A percentile compares a stretch with the other conserved stretches of the same genome.
Conservation (phyloP, 495 filamentous ascomycete genomes). For the Aspergillus conjunctus region DNA sequence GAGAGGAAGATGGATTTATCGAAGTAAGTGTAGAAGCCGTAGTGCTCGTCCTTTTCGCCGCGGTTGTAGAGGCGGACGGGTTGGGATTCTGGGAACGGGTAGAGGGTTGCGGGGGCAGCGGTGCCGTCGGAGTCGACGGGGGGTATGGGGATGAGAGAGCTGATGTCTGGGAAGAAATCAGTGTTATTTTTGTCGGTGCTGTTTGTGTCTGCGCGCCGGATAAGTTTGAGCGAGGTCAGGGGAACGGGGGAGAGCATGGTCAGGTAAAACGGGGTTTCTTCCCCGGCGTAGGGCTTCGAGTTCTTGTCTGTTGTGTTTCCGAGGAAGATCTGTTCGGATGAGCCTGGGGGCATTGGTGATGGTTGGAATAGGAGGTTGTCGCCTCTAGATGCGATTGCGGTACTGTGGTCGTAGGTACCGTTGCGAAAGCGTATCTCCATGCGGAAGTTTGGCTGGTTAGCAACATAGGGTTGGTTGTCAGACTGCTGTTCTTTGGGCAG, state of each 20-base stretch:
- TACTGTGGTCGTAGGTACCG: slow-evolving; percentile 54
- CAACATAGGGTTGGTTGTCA: slow-evolving; percentile 57
- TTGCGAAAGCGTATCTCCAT: slow-evolving; percentile 81
- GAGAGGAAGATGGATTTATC: slow-evolving; percentile 83
- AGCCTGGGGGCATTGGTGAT: slow-evolving; percentile 62
- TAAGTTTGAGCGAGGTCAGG: slow-evolving; percentile 28
- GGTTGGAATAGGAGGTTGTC: slow-evolving; percentile 48
- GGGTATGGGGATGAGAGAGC: slow-evolving; percentile 61
- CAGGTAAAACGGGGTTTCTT: slow-evolving; percentile 56
- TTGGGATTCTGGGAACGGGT: slow-evolving; percentile 68
- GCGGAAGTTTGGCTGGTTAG: slow-evolving; percentile 73
- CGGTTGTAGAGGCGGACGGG: slow-evolving; percentile 86
- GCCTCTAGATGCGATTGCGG: slow-evolving; percentile 23
- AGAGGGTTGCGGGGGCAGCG: slow-evolving; percentile 69
- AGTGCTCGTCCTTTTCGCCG: slow-evolving; percentile 77
- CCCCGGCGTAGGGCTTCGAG: slow-evolving; percentile 55
- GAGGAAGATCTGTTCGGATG: slow-evolving; percentile 73
- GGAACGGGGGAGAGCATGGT: slow-evolving; percentile 42
- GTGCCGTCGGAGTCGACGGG: slow-evolving; percentile 63
- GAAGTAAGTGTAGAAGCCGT: slow-evolving; percentile 92
- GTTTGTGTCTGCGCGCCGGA: slow-evolving; percentile 29
- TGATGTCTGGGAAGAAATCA: slow-evolving; percentile 48
- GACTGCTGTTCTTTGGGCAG: slow-evolving; percentile 74
- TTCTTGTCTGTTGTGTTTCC: slow-evolving; percentile 82
- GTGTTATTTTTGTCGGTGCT: slow-evolving; percentile 6